phyloP scores from a whole-genome alignment of 768 basidiomycete species.

The Glaciozyma martinii region DNA sequence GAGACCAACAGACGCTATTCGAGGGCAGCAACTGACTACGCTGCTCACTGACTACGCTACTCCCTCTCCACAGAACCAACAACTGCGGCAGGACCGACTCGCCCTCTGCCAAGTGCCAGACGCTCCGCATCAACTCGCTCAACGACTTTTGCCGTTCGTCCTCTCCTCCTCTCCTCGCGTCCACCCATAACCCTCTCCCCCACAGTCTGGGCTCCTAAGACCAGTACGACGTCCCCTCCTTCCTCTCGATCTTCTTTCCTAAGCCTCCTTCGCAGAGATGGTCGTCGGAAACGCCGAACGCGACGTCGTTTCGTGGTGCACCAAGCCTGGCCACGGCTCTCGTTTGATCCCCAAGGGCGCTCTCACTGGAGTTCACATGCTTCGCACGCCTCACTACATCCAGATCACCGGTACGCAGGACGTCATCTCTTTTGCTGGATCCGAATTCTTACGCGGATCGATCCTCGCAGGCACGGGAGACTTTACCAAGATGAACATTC shows the following conservation, averaged over 20 bases:
- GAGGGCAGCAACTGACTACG: too few relatives aligned
- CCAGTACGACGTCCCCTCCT: too few relatives aligned
- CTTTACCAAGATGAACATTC: conserved; percentile 44
- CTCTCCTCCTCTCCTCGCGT: not conserved
- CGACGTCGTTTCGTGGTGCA: conserved; percentile 63
- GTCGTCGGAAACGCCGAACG: conserved; percentile 12
- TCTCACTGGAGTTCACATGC: conserved; percentile 34
- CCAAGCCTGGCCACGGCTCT: conserved; percentile 43
- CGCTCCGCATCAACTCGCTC: conserved; percentile 6
- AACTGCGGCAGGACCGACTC: conserved; percentile 52
- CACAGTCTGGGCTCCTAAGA: not conserved
- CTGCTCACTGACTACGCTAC: not conserved
- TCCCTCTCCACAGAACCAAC: conserved; percentile 6
- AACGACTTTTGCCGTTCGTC: conserved; percentile 41
- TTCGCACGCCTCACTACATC: conserved; percentile 34
- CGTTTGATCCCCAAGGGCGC: conserved; percentile 32
- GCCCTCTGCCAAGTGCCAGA: conserved; percentile 57
- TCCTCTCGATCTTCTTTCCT: too few relatives aligned
- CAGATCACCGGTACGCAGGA: conserved; percentile 35
- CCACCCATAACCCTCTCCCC: not conserved
- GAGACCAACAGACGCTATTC: too few relatives aligned
- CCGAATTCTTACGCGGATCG: too few relatives aligned
- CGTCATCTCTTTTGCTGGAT: too few relatives aligned
- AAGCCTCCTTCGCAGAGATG: not conserved
- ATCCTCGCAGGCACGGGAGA: too few relatives aligned